Evolutionary conservation across 2,329 filamentous ascomycete species (phyloP).

Genomic region (Orbilia javanica): DNA sequence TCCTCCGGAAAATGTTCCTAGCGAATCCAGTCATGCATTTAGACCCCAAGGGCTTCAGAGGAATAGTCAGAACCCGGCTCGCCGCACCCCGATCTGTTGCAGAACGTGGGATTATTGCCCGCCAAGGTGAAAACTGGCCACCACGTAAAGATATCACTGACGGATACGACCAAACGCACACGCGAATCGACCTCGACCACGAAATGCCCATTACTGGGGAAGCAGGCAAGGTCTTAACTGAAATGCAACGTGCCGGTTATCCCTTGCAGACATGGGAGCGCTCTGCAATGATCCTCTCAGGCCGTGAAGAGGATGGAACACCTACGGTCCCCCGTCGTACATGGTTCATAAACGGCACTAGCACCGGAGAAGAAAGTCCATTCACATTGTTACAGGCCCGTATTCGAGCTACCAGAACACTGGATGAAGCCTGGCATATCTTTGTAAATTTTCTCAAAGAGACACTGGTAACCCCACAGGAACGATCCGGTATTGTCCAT

Average conservation of each 20-base stretch:
- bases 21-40: slow-evolving; percentile 50
- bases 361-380: slow-evolving; percentile 20
- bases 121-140: slow-evolving; percentile 59
- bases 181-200: slow-evolving; percentile 29
- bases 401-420: slow-evolving; percentile 61
- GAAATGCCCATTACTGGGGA: slow-evolving; percentile 44
- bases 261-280: slow-evolving; percentile 58
- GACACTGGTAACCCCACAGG: background rate
- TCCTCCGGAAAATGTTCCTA: slow-evolving; percentile 49
- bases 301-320: slow-evolving; percentile 58
- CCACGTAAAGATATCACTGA: slow-evolving; percentile 60
- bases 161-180: slow-evolving; percentile 55
- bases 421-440: slow-evolving; percentile 62
- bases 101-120: slow-evolving; percentile 43
- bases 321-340: slow-evolving; percentile 61
- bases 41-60: slow-evolving; percentile 46
- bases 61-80: slow-evolving; percentile 49
- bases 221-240: slow-evolving; percentile 57
- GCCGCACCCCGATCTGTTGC: slow-evolving; percentile 26
- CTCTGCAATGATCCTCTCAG: slow-evolving; percentile 60
- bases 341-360: slow-evolving; percentile 51
- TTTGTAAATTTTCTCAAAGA: slow-evolving; percentile 55
- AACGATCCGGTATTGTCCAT: slow-evolving; percentile 16
- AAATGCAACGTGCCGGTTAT: slow-evolving; percentile 61
- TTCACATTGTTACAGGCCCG: slow-evolving; percentile 47